A percentile compares a stretch with the other conserved stretches of the same genome.
Evolutionary conservation across 331 rosid species (phyloP).

Genomic region (Acacia pycnantha): DNA sequence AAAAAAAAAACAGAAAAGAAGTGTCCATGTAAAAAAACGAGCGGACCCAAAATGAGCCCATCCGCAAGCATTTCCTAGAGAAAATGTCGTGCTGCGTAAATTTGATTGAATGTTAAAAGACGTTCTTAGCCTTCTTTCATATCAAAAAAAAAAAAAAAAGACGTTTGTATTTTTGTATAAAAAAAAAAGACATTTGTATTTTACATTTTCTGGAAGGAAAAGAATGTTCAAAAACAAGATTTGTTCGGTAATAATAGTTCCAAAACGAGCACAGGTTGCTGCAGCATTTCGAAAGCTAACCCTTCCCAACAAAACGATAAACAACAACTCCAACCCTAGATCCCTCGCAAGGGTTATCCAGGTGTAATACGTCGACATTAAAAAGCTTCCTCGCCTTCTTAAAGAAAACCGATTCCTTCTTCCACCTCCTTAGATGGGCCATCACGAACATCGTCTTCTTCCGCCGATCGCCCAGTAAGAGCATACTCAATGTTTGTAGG

Average conservation of each 20-base stretch:
- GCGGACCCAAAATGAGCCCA: background rate
- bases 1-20: too few relatives aligned
- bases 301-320: conserved; percentile 59
- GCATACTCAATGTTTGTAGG: conserved; percentile 59
- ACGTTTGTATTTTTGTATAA: too few relatives aligned
- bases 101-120: background rate
- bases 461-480: conserved; percentile 30
- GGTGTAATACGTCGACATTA: conserved; percentile 52
- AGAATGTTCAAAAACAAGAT: background rate
- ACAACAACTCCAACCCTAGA: conserved; percentile 67
- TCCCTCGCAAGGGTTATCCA: conserved; percentile 57
- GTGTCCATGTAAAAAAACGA: background rate
- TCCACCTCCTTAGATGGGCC: conserved; percentile 93
- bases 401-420: conserved; percentile 75
- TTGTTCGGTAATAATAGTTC: background rate
- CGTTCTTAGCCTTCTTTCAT: too few relatives aligned
- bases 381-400: conserved; percentile 77
- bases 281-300: background rate
- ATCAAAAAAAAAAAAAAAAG: too few relatives aligned
- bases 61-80: background rate
- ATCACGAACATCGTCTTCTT: conserved; percentile 56
- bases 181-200: background rate
- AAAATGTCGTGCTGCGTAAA: background rate
- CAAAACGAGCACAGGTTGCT: background rate
- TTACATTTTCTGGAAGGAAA: background rate